phyloP scores from a whole-genome alignment of 345 rosid species.

The Salix koriyanagi region DNA sequence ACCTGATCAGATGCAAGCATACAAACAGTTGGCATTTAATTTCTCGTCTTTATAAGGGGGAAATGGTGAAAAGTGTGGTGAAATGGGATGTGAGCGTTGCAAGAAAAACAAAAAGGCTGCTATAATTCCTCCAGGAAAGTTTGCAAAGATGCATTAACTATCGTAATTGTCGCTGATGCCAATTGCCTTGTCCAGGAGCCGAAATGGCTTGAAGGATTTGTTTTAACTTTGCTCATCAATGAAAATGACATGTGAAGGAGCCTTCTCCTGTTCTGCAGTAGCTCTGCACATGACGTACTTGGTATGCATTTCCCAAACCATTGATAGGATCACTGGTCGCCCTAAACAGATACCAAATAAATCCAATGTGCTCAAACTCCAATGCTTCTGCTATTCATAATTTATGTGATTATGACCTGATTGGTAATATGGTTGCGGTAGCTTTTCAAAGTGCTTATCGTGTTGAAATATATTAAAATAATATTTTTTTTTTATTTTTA shows the following conservation, averaged over 20 bases:
- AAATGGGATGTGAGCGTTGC: not conserved
- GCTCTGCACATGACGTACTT: not conserved
- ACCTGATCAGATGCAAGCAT: not conserved
- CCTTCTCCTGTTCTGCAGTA: not conserved
- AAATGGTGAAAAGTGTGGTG: not conserved
- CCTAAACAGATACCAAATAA: not conserved
- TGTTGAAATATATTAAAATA: too few species aligned
- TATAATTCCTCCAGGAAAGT: not conserved
- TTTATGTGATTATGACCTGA: not conserved
- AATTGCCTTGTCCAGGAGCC: not conserved
- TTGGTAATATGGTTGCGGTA: too few species aligned
- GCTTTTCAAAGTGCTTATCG: too few species aligned
- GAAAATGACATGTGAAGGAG: not conserved
- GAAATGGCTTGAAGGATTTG: not conserved
- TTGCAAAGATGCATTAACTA: not conserved
- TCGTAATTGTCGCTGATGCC: not conserved
- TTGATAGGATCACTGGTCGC: not conserved
- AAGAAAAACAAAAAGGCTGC: not conserved
- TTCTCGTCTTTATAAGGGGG: not conserved
- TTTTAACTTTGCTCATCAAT: not conserved
- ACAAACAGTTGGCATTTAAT: not conserved
- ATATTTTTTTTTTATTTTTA: too few species aligned
- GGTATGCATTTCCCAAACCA: not conserved
- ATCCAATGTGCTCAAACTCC: not conserved
- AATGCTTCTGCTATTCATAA: not conserved